Base-by-base conservation (phyloP, 208 protist genomes). In the Acanthamoeba triangularis region DNA sequence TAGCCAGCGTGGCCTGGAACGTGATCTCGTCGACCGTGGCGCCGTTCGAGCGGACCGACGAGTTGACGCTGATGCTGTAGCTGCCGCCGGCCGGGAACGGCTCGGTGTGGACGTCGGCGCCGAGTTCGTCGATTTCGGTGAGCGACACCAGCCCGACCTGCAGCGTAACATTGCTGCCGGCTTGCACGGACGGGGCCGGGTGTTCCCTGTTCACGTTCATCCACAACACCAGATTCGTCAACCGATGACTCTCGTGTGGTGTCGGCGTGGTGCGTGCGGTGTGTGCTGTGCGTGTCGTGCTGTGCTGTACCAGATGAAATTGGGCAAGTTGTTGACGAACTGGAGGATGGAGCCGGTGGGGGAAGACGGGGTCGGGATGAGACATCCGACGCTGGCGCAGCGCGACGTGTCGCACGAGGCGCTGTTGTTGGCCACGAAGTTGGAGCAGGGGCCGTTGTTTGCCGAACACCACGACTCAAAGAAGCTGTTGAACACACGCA, bases 381-480 rank as follows among this genome's bases (percentile, higher is more conserved):
- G 2, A 20, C 63, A 72, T n/a, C 5, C 10, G n/a, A 16, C 30
- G n/a, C 11, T 37, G 63, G 63, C 23, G 63, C 63, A 72, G 63
- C 63, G 63, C n/a, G 63, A 72, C 28, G 63, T 35, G n/a, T 72
- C 63, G 63, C 63, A 72, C 10, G 23, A 0, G n/a, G 23, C n/a
- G 23, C 63, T 28, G 13, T 30, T 28, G n/a, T 16, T 10, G n/a
- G 23, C 8, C n/a, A 37, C n/a, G n/a, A 35, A 37, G 63, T 37
- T 72, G 63, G 63, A 35, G 63, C 63, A 72, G 63, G 63, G n/a
- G n/a, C 63, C 63, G 63, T 20, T 18, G n/a, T 47, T n/a, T 2
- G 69, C 14, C 69, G 74, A 82, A 37, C 74, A 82, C 74, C 74
- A 82, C 74, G 74, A 82, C 74, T 82, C 23, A 3, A 49, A 52